Conservation (phyloP, 768 basidiomycete species). For the Amanita fuliginea region DNA sequence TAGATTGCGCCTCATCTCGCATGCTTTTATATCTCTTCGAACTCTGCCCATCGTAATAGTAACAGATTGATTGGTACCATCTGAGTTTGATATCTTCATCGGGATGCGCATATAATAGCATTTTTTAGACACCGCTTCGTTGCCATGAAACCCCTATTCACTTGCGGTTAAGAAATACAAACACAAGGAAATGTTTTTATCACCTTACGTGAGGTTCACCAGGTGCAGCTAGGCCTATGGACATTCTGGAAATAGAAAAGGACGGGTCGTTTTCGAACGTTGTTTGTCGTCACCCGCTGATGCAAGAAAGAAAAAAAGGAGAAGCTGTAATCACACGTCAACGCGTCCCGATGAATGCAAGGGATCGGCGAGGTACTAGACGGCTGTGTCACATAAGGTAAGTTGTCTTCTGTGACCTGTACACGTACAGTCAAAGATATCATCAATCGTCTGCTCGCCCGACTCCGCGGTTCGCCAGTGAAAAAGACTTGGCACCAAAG, state of each 20-base stretch:
- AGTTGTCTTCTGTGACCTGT: background rate
- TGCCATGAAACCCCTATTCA: background rate
- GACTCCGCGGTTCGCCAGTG: no score
- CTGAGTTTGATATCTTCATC: background rate
- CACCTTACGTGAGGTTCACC: no score
- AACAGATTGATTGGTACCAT: background rate
- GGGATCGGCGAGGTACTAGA: background rate
- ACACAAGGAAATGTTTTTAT: background rate
- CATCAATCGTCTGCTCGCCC: background rate
- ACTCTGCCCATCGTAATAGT: background rate
- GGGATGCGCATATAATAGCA: background rate
- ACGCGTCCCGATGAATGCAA: background rate
- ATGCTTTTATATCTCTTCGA: slow-evolving; percentile 1
- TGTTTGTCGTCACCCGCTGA: background rate
- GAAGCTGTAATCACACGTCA: background rate
- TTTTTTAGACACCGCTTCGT: background rate
- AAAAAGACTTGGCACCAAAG: no score
- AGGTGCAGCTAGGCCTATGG: no score
- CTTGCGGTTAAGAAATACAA: background rate
- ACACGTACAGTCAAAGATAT: background rate
- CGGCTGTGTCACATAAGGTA: background rate
- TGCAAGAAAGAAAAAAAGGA: background rate
- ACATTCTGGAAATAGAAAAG: no score
- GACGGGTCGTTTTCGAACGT: no score
- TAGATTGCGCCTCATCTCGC: background rate